phyloP scores from a whole-genome alignment of 495 filamentous ascomycete genomes.

The Penicillium salamii region DNA sequence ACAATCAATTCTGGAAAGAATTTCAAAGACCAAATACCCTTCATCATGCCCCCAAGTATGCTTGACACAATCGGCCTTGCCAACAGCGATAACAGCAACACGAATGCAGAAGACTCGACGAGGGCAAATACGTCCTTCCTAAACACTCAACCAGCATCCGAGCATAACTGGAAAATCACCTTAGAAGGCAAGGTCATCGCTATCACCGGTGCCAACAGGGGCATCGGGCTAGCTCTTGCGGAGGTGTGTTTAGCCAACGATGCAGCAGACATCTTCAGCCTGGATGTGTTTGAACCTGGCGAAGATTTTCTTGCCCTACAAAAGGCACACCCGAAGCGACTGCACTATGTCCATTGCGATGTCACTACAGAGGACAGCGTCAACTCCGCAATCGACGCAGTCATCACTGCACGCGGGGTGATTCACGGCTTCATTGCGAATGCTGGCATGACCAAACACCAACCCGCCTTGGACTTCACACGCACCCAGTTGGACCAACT shows the following conservation, averaged over 20 bases:
- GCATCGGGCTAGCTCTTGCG: constrained; percentile 37
- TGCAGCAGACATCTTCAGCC: constrained; percentile 36
- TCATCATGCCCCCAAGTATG: too few relatives aligned
- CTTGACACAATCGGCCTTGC: too few relatives aligned
- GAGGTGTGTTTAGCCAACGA: constrained; percentile 41
- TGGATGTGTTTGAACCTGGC: constrained; percentile 39
- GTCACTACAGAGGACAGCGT: constrained; percentile 40
- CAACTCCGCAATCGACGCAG: constrained; percentile 33
- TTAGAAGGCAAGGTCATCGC: constrained; percentile 19
- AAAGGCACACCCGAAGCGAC: constrained; percentile 21
- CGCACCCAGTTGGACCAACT: constrained; percentile 38
- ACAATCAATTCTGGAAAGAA: too few relatives aligned
- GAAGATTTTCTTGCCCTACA: constrained; percentile 34
- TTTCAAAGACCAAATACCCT: too few relatives aligned
- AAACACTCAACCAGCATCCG: constrained; percentile 22
- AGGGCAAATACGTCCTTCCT: too few relatives aligned
- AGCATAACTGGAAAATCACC: constrained; percentile 29
- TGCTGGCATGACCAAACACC: constrained; percentile 47
- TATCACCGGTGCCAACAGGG: constrained; percentile 41
- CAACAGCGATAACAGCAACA: too few relatives aligned
- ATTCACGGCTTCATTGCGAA: constrained; percentile 39
- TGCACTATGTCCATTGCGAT: constrained; percentile 39
- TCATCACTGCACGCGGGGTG: constrained; percentile 31
- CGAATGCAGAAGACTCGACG: too few relatives aligned
- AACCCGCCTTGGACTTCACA: constrained; percentile 40